Percentiles rank a stretch among this genome's conserved stretches.
Evolutionary conservation across 352 stramenopile species (phyloP).

Genomic region (Globisporangium rhizosaccharum): DNA sequence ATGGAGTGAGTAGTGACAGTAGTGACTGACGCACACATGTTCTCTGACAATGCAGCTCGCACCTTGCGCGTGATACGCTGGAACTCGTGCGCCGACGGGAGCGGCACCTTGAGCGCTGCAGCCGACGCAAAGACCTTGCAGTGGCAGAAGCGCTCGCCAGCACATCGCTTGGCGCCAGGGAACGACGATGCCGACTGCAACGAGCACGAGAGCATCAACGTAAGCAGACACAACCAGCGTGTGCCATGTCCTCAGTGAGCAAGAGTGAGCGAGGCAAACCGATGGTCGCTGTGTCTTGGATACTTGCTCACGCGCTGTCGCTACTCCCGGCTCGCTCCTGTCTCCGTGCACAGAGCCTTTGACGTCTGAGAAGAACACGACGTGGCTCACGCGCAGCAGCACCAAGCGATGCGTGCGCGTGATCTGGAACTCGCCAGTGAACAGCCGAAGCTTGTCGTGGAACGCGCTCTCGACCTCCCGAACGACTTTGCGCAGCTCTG

Average conservation of each 20-base stretch:
- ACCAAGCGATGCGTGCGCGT: conserved; percentile 46
- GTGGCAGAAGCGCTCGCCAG: conserved; percentile 41
- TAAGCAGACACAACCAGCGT: neutral
- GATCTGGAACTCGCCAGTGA: conserved; percentile 55
- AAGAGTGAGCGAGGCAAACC: conserved; percentile 1
- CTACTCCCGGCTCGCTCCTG: neutral
- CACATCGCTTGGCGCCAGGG: conserved; percentile 26
- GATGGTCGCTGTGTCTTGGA: conserved; percentile 11
- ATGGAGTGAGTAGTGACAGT: too few species aligned
- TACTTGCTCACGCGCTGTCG: neutral
- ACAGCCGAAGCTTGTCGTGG: conserved; percentile 32
- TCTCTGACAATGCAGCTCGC: neutral
- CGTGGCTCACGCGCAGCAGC: conserved; percentile 41
- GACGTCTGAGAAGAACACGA: conserved; percentile 59
- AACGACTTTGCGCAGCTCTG: conserved; percentile 39
- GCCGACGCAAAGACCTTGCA: conserved; percentile 26
- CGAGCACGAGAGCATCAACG: neutral
- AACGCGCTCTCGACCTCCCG: conserved; percentile 40
- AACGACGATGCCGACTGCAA: conserved; percentile 1
- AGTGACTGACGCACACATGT: neutral
- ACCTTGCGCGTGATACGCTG: conserved; percentile 62
- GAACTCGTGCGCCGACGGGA: conserved; percentile 28
- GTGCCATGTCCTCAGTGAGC: neutral
- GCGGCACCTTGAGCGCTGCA: conserved; percentile 11
- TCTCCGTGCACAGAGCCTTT: conserved; percentile 3